Base-by-base conservation (phyloP, 768 basidiomycete species). In the Pulveroboletus sp. region DNA sequence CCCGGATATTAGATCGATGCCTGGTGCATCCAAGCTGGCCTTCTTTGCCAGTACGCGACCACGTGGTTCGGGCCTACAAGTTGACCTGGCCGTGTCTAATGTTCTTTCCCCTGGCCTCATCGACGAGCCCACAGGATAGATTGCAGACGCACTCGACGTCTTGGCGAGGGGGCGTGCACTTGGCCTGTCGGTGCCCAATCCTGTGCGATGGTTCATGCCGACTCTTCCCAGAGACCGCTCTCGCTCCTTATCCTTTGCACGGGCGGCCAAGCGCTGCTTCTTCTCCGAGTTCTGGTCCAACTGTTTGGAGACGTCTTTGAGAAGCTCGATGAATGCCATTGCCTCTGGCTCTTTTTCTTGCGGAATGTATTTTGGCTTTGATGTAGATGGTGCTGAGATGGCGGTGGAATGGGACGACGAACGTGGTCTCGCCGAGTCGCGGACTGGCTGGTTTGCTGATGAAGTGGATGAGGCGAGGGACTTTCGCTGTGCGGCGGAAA, bases 221-320 rank as follows among this genome's bases (percentile, higher is more conserved):
- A 10, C 27, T 39, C 28, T 37, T 24, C 39, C 37, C 5, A 35
- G 28, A 24, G 54, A 51, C 4, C 32, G 43, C 11, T 46, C 55
- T 38, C 47, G 44, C 6, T 51, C 46, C 31, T 47, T 58, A 26
- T 54, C 57, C 38, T 45, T 53, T 36, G 31, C 44, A 6, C 58
- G 51, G 8, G 39, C 56, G n/a, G 28, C 54, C 17, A 44, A 18
- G 12, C 47, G 52, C 40, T 69, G 60, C 49, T 67, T 67, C 50
- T 57, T 62, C 38, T 44, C 44, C 10, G 66, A 51, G 39, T 69
- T 65, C 31, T 52, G 51, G 26, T 67, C 65, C 15, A 65, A 17
- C n/a, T 58, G 47, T 24, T 37, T 57, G 30, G 56, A 57, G 8
- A 56, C 52, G n/a, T 62, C 52, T 27, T 54, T 54, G 38, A 67